Base-by-base conservation (phyloP, 2,329 filamentous ascomycete genomes). In the Xylaria sp. region DNA sequence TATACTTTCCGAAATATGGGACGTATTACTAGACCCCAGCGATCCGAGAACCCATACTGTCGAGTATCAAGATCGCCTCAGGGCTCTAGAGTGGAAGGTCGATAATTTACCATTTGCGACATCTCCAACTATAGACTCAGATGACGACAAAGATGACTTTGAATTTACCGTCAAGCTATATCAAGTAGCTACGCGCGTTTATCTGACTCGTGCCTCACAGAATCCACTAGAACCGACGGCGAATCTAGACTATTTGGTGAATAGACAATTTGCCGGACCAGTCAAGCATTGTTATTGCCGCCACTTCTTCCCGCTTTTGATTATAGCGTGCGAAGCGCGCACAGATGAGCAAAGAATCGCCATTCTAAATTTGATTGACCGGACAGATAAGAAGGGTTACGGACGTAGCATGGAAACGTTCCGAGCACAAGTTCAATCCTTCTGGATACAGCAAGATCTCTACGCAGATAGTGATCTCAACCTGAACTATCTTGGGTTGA, bases 391-490 rank as follows among this genome's bases (percentile, higher is more conserved):
- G 31, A 44, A 42, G 7, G 36, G 38, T 5, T 67, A 53, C 26
- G 36, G 46, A 1, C 67, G 79, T 2, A 79, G 72, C 56, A 71
- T 80, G 33, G 44, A 62, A 11, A 63, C 62, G 0, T 66, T 79
- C n/a, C 72, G 54, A 9, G 40, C 57, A 1, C 72, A 69, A 1
- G 75, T 81, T 2, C 72, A 75, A 44, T 71, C 76, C 0, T 71
- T 80, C 20, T 81, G 79, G 79, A 74, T 76, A 57, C 79, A 80
- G 63, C 76, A 75, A 56, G 79, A 81, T 59, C 73, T 81, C 4
- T 69, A 78, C 42, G 75, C 69, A 0, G 79, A 81, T 20, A 53
- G 38, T 4, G 79, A 80, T 23, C 33, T 77, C 1, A 6, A 80
- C 46, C 26, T 75, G n/a, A 71, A 77, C 17, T 80, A 80, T 62